These are phyloP conservation scores for Hypoxylon subgilvum DNA, from an alignment of 495 filamentous ascomycete species.

Conservation along the genomic window DNA sequence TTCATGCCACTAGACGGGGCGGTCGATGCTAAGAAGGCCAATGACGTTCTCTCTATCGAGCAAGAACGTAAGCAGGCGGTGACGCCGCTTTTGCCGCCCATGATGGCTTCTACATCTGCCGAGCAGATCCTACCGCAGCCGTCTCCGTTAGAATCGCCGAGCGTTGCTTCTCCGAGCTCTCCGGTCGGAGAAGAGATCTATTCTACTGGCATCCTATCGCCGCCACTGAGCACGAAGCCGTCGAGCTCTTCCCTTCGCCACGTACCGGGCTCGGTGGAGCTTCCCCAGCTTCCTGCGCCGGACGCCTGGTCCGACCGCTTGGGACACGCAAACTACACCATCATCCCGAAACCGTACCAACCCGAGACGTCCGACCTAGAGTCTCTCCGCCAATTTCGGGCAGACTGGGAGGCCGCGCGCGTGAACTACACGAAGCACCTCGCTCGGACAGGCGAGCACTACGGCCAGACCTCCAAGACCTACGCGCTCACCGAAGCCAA, in stretches of 20 bases:
- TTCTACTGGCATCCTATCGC: conserved; percentile 62
- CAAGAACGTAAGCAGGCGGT: conserved; percentile 69
- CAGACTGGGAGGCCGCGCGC: conserved; percentile 80
- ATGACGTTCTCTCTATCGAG: conserved; percentile 56
- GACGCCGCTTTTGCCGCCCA: conserved; percentile 81
- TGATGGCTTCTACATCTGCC: conserved; percentile 62
- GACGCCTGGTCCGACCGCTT: conserved; percentile 84
- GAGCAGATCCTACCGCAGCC: conserved; percentile 56
- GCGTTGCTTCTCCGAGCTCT: conserved; percentile 47
- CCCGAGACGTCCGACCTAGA: conserved; percentile 63
- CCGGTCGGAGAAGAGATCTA: conserved; percentile 34
- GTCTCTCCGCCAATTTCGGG: conserved; percentile 69
- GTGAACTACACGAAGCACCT: conserved; percentile 84
- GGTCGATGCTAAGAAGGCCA: conserved; percentile 66
- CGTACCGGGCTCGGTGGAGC: conserved; percentile 44
- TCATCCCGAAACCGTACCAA: conserved; percentile 79
- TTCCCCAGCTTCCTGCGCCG: conserved; percentile 58
- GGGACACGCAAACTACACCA: conserved; percentile 91
- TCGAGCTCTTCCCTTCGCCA: conserved; percentile 76
- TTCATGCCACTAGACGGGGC: conserved; percentile 46
- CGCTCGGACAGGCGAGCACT: conserved; percentile 84
- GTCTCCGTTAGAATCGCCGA: conserved; percentile 84
- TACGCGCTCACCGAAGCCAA: conserved; percentile 83
- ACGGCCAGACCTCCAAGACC: conserved; percentile 80
- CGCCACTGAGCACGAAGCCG: conserved; percentile 78